Base-by-base conservation (phyloP, 768 basidiomycete genomes). In the Pleurotus tuoliensis region DNA sequence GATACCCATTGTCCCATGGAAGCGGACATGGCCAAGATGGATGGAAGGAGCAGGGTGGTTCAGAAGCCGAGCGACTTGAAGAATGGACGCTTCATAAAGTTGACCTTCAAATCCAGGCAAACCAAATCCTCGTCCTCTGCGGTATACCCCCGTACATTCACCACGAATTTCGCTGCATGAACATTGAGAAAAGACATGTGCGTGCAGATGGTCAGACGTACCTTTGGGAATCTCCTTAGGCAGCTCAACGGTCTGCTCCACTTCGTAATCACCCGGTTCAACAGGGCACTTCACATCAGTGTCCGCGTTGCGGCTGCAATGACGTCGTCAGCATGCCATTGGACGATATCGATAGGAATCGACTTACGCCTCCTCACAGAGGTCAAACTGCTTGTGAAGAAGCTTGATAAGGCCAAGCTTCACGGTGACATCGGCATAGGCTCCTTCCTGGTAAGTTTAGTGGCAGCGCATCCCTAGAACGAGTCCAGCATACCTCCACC, bases 351-450 rank as follows among this genome's bases (percentile, higher is more conserved):
- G 25, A 34, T 55, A 48, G 20, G 24, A 57, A 52, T 16, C 27
- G 16, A 83, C 94, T 65, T 76, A 97, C 92, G 94, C 94, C 72
- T 98, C 95, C 58, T 95, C 80, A 67, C 96, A 98, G 30, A 98
- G 72, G 61, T 98, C 92, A 62, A 98, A 96, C 15, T 62, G 66
- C 75, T 92, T 97, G 45, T 76, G 71, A 30, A 98, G 73, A n/a
- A 98, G 68, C 75, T 92, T 97, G 66, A 99, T 82, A 25, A 92
- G 73, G 22, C 97, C 97, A n/a, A 98, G 78, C 70, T 98, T 98
- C 56, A 99, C 96, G 1, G 73, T 72, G 3, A 99, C 94, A 62
- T 95, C 86, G 6, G 89, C 96, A 63, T 83, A 90, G 39, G 96
- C 90, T 4, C 97, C 97, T 4, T 94, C 87, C 95, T 98, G 61